Conservation (phyloP, 2,329 filamentous ascomycete species). For the Cryphonectria carpinicola region DNA sequence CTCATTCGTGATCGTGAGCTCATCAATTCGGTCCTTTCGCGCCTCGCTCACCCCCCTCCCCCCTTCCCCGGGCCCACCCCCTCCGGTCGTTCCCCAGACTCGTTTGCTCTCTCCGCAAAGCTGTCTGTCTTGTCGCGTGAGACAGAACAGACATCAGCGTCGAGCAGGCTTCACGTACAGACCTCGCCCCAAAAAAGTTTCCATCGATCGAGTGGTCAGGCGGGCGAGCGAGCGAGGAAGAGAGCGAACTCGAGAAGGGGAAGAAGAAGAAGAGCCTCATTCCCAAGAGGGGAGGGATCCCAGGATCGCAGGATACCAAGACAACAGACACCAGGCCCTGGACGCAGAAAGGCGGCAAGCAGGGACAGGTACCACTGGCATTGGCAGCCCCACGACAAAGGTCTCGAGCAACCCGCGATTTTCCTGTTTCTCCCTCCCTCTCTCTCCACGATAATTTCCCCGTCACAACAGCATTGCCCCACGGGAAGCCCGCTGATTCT, state of each 20-base stretch:
- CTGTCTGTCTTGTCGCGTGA: not conserved
- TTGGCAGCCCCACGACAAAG: not conserved
- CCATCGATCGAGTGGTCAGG: not conserved
- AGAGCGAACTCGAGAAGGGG: not conserved
- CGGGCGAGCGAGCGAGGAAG: not conserved
- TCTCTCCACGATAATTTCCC: conserved; percentile 26
- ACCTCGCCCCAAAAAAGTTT: not conserved
- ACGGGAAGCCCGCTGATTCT: conserved; percentile 16
- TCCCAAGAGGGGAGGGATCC: not conserved
- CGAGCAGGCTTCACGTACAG: not conserved
- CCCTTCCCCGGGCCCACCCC: conserved; percentile 16
- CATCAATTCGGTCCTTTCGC: conserved; percentile 27
- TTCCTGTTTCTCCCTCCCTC: not conserved
- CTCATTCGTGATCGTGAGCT: conserved; percentile 17
- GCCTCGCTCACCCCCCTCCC: not conserved
- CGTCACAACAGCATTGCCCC: conserved; percentile 15
- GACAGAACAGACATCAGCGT: not conserved
- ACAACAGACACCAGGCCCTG: not conserved
- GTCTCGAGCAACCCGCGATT: conserved; percentile 8
- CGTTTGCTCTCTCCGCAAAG: conserved; percentile 8
- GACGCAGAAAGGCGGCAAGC: not conserved
- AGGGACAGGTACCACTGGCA: not conserved
- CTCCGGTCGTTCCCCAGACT: conserved; percentile 18
- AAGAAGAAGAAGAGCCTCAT: not conserved
- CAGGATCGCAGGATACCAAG: not conserved